Evolutionary conservation across 2,329 filamentous ascomycete species (phyloP).

Genomic region (Lachnellula arida): DNA sequence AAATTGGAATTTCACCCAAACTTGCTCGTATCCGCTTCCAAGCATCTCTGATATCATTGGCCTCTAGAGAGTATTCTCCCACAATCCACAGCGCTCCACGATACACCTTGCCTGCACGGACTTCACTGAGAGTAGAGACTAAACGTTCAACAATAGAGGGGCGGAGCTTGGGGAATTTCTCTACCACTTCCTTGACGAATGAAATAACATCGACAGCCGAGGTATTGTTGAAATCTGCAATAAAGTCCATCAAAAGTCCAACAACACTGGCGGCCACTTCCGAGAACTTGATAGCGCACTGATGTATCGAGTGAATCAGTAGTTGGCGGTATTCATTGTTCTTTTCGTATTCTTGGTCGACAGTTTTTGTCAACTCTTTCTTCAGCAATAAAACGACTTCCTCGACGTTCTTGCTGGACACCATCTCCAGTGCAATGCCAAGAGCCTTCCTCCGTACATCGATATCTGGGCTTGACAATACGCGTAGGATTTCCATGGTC

Average conservation of each 20-base stretch:
- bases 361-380: slow-evolving; percentile 95
- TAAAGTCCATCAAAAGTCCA: slow-evolving; percentile 97
- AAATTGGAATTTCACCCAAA: slow-evolving; percentile 92
- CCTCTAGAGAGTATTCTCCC: slow-evolving; percentile 92
- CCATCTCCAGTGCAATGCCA: slow-evolving; percentile 89
- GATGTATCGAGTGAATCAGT: slow-evolving; percentile 94
- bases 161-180: slow-evolving; percentile 90
- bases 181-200: slow-evolving; percentile 98
- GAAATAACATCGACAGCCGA: slow-evolving; percentile 97
- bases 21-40: slow-evolving; percentile 96
- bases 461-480: slow-evolving; percentile 90
- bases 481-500: slow-evolving; percentile 94
- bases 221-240: slow-evolving; percentile 95
- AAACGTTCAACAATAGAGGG: slow-evolving; percentile 82
- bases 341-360: slow-evolving; percentile 98
- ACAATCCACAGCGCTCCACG: slow-evolving; percentile 96
- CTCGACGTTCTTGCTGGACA: slow-evolving; percentile 97
- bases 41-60: slow-evolving; percentile 89
- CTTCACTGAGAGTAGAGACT: slow-evolving; percentile 85
- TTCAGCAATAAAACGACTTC: slow-evolving; percentile 94
- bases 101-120: slow-evolving; percentile 95
- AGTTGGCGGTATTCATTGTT: slow-evolving; percentile 92
- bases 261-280: slow-evolving; percentile 97
- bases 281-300: slow-evolving; percentile 98
- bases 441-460: slow-evolving; percentile 93